phyloP scores from a whole-genome alignment of 306 rosid genomes.

The Senna siamea region DNA sequence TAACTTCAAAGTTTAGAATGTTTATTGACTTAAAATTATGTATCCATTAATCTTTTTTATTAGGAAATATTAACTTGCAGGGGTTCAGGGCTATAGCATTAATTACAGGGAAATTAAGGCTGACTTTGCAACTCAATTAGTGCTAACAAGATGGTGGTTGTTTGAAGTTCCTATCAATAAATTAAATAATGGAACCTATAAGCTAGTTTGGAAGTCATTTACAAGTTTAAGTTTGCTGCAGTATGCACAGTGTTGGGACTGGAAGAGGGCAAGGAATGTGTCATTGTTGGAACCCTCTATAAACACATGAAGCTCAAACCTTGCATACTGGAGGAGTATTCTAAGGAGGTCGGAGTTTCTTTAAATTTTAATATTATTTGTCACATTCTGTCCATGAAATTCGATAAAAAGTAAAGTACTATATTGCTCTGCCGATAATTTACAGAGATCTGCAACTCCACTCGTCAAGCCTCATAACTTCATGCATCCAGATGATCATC shows the following conservation, averaged over 20 bases:
- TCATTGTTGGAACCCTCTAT: constrained; percentile 83
- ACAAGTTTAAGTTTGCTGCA: constrained; percentile 40
- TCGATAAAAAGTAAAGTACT: constrained; percentile 30
- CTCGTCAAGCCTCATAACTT: constrained; percentile 81
- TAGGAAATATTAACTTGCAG: neutral
- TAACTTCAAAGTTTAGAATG: neutral
- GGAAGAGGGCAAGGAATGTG: constrained; percentile 84
- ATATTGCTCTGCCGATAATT: constrained; percentile 28
- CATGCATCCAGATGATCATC: constrained; percentile 71
- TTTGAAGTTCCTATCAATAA: neutral
- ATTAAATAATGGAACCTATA: neutral
- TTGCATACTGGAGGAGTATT: constrained; percentile 84
- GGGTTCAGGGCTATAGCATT: neutral
- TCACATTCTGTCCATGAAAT: constrained; percentile 22
- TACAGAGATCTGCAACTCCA: constrained; percentile 70
- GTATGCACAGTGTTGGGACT: constrained; percentile 76
- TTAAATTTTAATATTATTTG: neutral
- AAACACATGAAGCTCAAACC: constrained; percentile 98
- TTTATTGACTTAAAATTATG: neutral
- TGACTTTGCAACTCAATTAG: neutral
- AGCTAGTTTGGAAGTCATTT: neutral
- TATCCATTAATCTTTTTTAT: neutral
- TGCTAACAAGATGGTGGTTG: neutral
- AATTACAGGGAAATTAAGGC: neutral
- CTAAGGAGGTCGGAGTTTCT: constrained; percentile 62